Evolutionary conservation across 768 basidiomycete genomes (phyloP), one percentile per base, ranked within the genome.

Genomic region (Postia placenta): DNA sequence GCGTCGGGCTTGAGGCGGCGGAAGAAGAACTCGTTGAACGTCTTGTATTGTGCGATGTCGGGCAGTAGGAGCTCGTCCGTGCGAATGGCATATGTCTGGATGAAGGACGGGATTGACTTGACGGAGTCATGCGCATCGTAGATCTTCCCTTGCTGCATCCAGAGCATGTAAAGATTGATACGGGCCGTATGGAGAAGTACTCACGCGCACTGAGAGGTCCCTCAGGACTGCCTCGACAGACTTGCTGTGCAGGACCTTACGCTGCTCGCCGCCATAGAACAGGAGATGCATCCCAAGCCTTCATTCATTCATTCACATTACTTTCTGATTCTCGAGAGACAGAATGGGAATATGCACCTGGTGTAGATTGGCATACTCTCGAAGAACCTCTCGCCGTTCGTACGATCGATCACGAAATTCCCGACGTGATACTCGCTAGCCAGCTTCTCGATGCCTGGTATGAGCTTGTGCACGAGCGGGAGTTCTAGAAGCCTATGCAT

Each of bases 21-120:
- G 40, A 60, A 75, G 70, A 92, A 92, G 71, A 92, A 91, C 5
- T 81, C 73, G 66, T 92, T 92, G 73, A 92, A 88, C 11, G 67
- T 79, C 56, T 65, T 66, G 62, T 91, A 91, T 38, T 76, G 71
- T 1, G 62, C 63, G 42, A 83, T 64, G 60, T 91, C 81, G 1
- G 82, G 76, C 25, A 84, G 62, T 12, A 81, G 67, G 17, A 92
- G 75, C 58, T 91, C 85, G 42, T 71, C 69, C 17, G 74, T 60
- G 11, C 76, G 60, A 39, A 92, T 71, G 1, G 64, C 56, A 62
- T 83, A 83, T 0, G 79, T 75, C 17, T 69, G 48, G 51, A 83
- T 67, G 60, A 85, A 83, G 4, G 75, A 76, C 0, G 73, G 73
- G 37, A 82, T 80, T 30, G 73, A 74, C 54, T 68, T 65, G 38